phyloP scores from a whole-genome alignment of 305 asterid genomes.

The Stenogyne calaminthoides region DNA sequence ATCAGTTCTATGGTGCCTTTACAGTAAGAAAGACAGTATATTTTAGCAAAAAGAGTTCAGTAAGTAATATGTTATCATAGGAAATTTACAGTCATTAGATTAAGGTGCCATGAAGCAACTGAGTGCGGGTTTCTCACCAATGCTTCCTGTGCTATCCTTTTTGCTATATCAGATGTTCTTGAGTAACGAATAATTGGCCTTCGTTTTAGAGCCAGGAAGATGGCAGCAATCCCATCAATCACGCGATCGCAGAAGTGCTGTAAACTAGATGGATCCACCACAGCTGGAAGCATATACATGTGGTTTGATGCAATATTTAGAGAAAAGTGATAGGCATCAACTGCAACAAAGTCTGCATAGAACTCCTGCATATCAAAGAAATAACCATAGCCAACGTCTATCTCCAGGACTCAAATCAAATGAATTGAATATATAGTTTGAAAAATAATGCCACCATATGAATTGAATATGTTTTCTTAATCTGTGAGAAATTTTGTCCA shows the following conservation, averaged over 20 bases:
- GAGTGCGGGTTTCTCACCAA: conserved; percentile 50
- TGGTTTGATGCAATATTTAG: conserved; percentile 74
- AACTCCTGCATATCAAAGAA: conserved; percentile 70
- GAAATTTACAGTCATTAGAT: background rate
- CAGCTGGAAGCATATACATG: conserved; percentile 91
- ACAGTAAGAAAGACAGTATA: conserved; percentile 24
- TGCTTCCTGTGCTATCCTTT: conserved; percentile 93
- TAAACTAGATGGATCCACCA: conserved; percentile 83
- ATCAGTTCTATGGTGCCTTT: conserved; percentile 23
- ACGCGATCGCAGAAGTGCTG: conserved; percentile 82
- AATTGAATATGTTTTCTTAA: too few relatives aligned
- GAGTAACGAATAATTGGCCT: conserved; percentile 94
- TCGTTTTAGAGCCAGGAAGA: conserved; percentile 82
- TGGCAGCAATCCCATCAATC: conserved; percentile 90
- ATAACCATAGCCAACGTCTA: conserved; percentile 29
- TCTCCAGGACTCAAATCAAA: conserved; percentile 26
- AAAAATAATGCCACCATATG: conserved; percentile 21
- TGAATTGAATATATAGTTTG: background rate
- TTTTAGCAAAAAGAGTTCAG: conserved; percentile 21
- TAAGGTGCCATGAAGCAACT: conserved; percentile 20
- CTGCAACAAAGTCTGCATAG: conserved; percentile 93
- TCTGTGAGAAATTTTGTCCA: background rate
- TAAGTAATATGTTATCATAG: conserved; percentile 22
- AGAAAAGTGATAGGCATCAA: conserved; percentile 84
- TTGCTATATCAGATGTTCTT: conserved; percentile 85